Conservation (phyloP, 2,329 filamentous ascomycete species). For the Trichoderma lentiforme region DNA sequence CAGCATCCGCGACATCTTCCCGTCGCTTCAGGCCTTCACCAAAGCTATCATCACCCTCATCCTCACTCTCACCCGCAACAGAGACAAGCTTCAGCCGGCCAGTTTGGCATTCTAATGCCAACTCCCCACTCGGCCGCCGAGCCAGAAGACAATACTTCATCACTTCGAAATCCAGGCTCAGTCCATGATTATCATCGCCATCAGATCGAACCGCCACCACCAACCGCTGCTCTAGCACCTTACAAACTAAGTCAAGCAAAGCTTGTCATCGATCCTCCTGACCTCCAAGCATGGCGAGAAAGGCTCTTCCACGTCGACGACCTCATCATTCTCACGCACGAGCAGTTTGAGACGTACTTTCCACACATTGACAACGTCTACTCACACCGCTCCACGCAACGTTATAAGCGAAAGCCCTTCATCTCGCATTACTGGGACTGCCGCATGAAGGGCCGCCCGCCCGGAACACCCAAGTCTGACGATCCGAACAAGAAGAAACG, state of each 20-base stretch:
- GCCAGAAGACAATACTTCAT: not conserved
- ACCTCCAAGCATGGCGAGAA: conserved; percentile 66
- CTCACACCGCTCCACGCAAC: conserved; percentile 77
- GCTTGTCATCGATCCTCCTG: conserved; percentile 23
- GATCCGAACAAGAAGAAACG: conserved; percentile 81
- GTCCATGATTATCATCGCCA: not conserved
- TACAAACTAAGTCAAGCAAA: conserved; percentile 11
- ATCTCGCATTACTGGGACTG: conserved; percentile 85
- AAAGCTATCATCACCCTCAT: conserved; percentile 18
- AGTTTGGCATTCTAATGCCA: conserved; percentile 45
- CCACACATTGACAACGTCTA: conserved; percentile 83
- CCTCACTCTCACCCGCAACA: conserved; percentile 13
- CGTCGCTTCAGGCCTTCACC: not conserved
- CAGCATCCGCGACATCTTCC: not conserved
- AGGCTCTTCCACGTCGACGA: conserved; percentile 74
- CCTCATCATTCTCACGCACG: conserved; percentile 67
- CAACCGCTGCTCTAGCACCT: not conserved
- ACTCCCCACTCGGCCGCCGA: not conserved
- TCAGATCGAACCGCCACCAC: not conserved
- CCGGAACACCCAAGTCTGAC: conserved; percentile 74
- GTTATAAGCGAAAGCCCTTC: conserved; percentile 78
- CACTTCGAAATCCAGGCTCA: not conserved
- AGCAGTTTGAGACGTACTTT: conserved; percentile 79
- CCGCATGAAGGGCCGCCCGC: conserved; percentile 72
- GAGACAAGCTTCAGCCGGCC: conserved; percentile 27